phyloP scores from a whole-genome alignment of 1,284 basidiomycete genomes.

The Violaceomyces palustris region DNA sequence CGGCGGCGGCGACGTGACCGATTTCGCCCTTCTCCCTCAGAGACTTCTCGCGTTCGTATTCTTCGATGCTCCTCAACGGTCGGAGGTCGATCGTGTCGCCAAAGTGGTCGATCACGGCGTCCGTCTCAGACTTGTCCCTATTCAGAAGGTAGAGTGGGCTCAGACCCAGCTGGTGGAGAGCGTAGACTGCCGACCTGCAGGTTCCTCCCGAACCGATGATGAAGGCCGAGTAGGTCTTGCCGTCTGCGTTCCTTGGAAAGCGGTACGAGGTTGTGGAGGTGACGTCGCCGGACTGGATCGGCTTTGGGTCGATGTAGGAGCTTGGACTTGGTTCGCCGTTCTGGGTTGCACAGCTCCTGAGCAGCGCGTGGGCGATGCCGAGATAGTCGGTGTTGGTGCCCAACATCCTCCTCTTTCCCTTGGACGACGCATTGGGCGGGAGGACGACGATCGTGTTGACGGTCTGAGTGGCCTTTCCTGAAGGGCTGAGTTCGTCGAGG shows the following conservation, averaged over 20 bases:
- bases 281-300: slow-evolving; percentile 3
- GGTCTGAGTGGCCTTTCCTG: slow-evolving; percentile 23
- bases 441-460: slow-evolving; percentile 36
- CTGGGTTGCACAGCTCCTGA: slow-evolving; percentile 15
- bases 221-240: slow-evolving; percentile 25
- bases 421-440: slow-evolving; percentile 6
- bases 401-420: slow-evolving; percentile 17
- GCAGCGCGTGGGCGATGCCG: slow-evolving; percentile 26
- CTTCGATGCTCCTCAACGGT: slow-evolving; percentile 15
- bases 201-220: slow-evolving; percentile 40
- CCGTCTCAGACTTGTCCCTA: slow-evolving; percentile 22
- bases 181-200: slow-evolving; percentile 33
- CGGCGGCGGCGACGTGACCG: slow-evolving; percentile 22
- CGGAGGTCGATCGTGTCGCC: slow-evolving; percentile 20
- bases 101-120: slow-evolving; percentile 29
- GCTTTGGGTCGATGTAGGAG: slow-evolving; percentile 17
- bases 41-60: slow-evolving; percentile 11
- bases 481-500: slow-evolving; percentile 29
- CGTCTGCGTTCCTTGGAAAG: slow-evolving; percentile 8
- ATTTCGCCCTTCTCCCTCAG: slow-evolving; percentile 19
- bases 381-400: slow-evolving; percentile 40
- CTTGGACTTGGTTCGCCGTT: slow-evolving; percentile 11
- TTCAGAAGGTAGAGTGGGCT: slow-evolving; percentile 33
- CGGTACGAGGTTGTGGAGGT: slow-evolving; percentile 6
- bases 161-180: slow-evolving; percentile 19